Evolutionary conservation across 306 rosid genomes (phyloP).

Genomic region (Quercus dentata): DNA sequence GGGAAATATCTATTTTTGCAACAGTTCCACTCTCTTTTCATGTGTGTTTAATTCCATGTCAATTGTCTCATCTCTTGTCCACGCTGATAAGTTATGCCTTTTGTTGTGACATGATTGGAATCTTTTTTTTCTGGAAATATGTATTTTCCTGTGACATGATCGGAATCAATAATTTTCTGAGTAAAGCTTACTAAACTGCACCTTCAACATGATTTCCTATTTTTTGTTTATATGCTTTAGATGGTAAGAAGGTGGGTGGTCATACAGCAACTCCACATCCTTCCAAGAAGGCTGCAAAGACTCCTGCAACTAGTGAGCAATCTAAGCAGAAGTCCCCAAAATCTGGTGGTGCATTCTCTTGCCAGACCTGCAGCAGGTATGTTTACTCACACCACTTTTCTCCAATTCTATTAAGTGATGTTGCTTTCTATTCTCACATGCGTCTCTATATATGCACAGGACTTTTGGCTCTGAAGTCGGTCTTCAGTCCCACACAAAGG

Average conservation of each 20-base stretch:
- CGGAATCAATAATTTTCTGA: neutral
- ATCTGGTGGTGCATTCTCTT: constrained; percentile 53
- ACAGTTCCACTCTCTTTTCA: too few relatives aligned
- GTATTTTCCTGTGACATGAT: too few relatives aligned
- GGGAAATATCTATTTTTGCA: too few relatives aligned
- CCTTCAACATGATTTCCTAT: neutral
- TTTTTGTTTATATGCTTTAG: constrained; percentile 17
- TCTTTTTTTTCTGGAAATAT: too few relatives aligned
- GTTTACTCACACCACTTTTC: neutral
- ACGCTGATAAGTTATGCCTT: too few relatives aligned
- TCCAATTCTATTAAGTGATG: neutral
- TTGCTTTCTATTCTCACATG: neutral
- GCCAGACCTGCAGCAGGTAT: constrained; percentile 73
- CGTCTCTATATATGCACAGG: constrained; percentile 25
- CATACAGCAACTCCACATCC: constrained; percentile 82
- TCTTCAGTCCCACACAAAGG: constrained; percentile 71
- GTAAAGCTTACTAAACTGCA: neutral
- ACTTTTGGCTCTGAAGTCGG: constrained; percentile 55
- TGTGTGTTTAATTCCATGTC: too few relatives aligned
- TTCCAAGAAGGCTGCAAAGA: constrained; percentile 61
- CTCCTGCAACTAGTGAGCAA: constrained; percentile 31
- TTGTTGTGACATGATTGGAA: too few relatives aligned
- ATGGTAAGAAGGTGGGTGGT: constrained; percentile 56
- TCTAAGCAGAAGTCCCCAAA: constrained; percentile 53
- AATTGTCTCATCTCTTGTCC: too few relatives aligned